phyloP scores from a whole-genome alignment of 805 yeast species.

The Candida alai region DNA sequence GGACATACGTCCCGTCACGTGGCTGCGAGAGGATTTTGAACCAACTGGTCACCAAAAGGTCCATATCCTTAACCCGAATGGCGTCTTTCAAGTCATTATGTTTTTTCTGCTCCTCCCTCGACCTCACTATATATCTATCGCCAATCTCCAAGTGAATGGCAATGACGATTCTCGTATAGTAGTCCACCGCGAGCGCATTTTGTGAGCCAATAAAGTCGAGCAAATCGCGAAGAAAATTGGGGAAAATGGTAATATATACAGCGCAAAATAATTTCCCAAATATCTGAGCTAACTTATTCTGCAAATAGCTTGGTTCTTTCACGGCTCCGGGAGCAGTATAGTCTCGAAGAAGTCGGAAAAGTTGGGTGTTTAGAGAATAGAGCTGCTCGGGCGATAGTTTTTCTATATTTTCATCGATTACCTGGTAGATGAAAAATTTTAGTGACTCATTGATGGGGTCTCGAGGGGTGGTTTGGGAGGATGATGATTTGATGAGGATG shows the following conservation, averaged over 20 bases:
- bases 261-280: conserved; percentile 33
- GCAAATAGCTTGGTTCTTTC: conserved; percentile 29
- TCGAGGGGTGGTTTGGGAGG: conserved; percentile 1
- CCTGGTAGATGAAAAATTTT: conserved; percentile 67
- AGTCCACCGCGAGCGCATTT: conserved; percentile 49
- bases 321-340: conserved; percentile 12
- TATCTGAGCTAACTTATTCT: conserved; percentile 34
- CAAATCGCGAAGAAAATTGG: conserved; percentile 31
- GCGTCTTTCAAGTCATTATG: conserved; percentile 76
- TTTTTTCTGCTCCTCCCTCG: conserved; percentile 57
- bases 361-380: conserved; percentile 40
- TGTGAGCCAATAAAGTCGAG: conserved; percentile 17
- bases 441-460: conserved; percentile 45
- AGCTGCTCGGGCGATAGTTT: conserved; percentile 45
- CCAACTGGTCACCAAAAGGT: conserved; percentile 63
- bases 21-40: conserved; percentile 47
- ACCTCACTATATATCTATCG: conserved; percentile 77
- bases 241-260: conserved; percentile 30
- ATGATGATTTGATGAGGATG: conserved; percentile 30
- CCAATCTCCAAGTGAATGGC: conserved; percentile 90
- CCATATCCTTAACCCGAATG: conserved; percentile 75
- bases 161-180: conserved; percentile 67
- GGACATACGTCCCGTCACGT: conserved; percentile 11
- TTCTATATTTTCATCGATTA: conserved; percentile 54
- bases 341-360: conserved; percentile 43